Conservation (phyloP, 2,329 filamentous ascomycete species). For the Diplodia corticola region DNA sequence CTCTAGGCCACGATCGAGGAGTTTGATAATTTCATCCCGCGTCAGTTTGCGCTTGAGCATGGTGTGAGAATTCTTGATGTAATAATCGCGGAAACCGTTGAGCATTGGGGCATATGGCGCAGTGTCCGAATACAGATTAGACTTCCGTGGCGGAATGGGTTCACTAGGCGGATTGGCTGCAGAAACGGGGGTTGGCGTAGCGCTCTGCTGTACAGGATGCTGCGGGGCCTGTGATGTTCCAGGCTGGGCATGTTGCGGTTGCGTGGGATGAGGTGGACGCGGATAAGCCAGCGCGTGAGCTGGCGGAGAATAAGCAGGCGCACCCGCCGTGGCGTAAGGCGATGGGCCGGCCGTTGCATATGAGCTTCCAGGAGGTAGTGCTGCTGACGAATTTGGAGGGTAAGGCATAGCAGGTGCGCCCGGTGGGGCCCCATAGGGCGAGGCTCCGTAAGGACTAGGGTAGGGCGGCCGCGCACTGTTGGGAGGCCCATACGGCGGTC, state of each 20-base stretch:
- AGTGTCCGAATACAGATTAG: constrained; percentile 11
- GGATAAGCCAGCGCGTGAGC: not conserved
- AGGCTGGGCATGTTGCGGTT: constrained; percentile 4
- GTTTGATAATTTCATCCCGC: constrained; percentile 13
- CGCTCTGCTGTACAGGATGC: constrained; percentile 6
- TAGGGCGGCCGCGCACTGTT: constrained; percentile 17
- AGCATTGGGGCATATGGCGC: constrained; percentile 20
- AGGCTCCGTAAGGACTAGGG: constrained; percentile 16
- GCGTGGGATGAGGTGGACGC: constrained; percentile 7
- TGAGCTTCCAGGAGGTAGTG: not conserved
- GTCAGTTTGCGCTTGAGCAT: constrained; percentile 16
- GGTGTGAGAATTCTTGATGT: constrained; percentile 13
- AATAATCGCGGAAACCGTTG: constrained; percentile 22
- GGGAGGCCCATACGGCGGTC: constrained; percentile 15
- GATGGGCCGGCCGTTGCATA: constrained; percentile 20
- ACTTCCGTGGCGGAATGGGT: constrained; percentile 17
- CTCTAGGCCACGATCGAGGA: constrained; percentile 21
- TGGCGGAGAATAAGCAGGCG: constrained; percentile 13
- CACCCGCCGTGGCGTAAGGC: constrained; percentile 1
- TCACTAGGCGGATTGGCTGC: not conserved
- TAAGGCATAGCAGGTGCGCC: not conserved
- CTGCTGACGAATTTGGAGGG: constrained; percentile 3
- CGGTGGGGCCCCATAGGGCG: constrained; percentile 12
- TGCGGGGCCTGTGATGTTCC: constrained; percentile 3
- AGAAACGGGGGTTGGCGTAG: not conserved